phyloP scores from a whole-genome alignment of 495 filamentous ascomycete genomes.

The Lophium mytilinum region DNA sequence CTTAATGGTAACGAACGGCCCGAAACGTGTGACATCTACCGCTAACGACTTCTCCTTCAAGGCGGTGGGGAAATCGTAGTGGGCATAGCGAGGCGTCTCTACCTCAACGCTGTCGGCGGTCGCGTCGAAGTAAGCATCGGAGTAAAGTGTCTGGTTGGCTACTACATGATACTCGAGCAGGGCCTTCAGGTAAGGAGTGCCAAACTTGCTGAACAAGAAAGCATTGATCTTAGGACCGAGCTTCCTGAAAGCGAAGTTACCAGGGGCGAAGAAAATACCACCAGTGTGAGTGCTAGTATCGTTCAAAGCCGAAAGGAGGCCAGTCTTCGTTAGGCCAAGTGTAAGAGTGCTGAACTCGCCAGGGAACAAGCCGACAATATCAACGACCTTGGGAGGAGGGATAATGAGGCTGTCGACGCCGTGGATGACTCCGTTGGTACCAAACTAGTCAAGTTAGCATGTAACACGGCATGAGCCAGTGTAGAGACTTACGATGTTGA shows the following conservation, averaged over 20 bases:
- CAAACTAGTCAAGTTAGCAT: conserved; percentile 33
- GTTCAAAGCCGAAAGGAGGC: conserved; percentile 46
- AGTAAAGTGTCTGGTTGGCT: conserved; percentile 66
- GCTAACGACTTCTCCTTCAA: conserved; percentile 50
- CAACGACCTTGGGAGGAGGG: conserved; percentile 55
- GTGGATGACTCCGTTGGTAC: conserved; percentile 74
- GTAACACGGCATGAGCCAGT: too few relatives aligned
- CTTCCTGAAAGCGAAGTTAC: conserved; percentile 64
- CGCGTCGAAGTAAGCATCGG: conserved; percentile 63
- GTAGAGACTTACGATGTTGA: conserved; percentile 52
- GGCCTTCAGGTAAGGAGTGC: conserved; percentile 60
- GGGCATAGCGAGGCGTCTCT: conserved; percentile 14
- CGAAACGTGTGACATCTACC: conserved; percentile 59
- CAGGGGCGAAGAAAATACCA: conserved; percentile 66
- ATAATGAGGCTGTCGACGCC: conserved; percentile 61
- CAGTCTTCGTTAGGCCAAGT: conserved; percentile 62
- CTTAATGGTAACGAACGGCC: conserved; percentile 54
- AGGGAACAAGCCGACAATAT: conserved; percentile 60
- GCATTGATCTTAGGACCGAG: conserved; percentile 62
- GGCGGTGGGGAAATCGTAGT: conserved; percentile 58
- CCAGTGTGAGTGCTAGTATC: conserved; percentile 38
- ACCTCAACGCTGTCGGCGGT: conserved; percentile 26
- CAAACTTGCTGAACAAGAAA: conserved; percentile 68
- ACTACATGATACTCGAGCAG: conserved; percentile 74
- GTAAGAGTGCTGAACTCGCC: conserved; percentile 66